Conservation (phyloP, 805 yeast genomes). For the Metschnikowia picachoensis region DNA sequence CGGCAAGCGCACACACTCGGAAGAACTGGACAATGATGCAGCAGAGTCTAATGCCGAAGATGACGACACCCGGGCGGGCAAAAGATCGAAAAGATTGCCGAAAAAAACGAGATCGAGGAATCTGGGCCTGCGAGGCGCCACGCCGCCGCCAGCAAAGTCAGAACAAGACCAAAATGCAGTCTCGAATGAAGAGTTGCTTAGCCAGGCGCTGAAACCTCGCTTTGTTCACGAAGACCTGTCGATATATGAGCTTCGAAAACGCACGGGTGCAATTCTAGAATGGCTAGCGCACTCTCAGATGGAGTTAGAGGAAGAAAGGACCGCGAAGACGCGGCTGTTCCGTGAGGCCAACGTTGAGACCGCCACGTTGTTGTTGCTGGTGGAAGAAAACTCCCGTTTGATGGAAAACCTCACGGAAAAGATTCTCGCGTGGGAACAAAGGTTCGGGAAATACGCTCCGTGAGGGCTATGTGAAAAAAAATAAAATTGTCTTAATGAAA, state of each 20-base stretch:
- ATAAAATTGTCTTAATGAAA: background rate
- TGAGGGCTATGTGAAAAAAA: constrained; percentile 7
- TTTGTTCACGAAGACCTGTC: constrained; percentile 73
- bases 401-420: constrained; percentile 74
- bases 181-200: constrained; percentile 46
- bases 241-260: constrained; percentile 77
- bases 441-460: constrained; percentile 52
- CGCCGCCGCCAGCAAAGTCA: constrained; percentile 7
- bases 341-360: constrained; percentile 9
- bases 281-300: constrained; percentile 84
- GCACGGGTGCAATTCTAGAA: constrained; percentile 87
- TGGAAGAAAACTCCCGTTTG: constrained; percentile 54
- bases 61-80: constrained; percentile 3
- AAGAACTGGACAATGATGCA: constrained; percentile 11
- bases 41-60: constrained; percentile 14
- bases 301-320: constrained; percentile 66
- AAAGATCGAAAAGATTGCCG: constrained; percentile 11
- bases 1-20: constrained; percentile 17
- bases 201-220: constrained; percentile 79
- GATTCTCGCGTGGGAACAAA: constrained; percentile 75
- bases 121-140: constrained; percentile 5
- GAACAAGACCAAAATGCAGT: constrained; percentile 1
- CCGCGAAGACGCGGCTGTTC: constrained; percentile 10
- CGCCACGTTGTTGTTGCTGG: constrained; percentile 20
- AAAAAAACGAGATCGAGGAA: constrained; percentile 1